Percentiles rank a stretch among this genome's conserved stretches.
Evolutionary conservation across 2,329 filamentous ascomycete genomes (phyloP).

Genomic region (Atkinsonella hypoxylon): DNA sequence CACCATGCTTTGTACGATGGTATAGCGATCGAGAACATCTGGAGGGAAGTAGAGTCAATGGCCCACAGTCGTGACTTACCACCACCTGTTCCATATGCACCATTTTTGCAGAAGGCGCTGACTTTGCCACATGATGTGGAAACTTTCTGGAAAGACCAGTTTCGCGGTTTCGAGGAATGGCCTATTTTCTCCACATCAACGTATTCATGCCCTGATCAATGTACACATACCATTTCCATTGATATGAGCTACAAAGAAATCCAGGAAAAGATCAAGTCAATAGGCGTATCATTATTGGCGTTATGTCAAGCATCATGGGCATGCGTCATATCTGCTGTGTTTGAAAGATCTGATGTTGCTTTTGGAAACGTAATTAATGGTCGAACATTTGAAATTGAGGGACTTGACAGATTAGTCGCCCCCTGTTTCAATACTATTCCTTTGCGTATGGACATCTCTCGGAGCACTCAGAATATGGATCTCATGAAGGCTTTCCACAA

Average conservation of each 20-base stretch:
- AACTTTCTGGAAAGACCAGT: conserved; percentile 51
- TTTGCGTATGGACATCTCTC: conserved; percentile 44
- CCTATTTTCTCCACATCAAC: conserved; percentile 14
- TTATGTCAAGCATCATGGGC: conserved; percentile 65
- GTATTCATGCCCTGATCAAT: conserved; percentile 15
- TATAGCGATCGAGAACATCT: conserved; percentile 57
- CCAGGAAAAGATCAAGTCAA: conserved; percentile 34
- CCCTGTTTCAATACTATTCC: conserved; percentile 90
- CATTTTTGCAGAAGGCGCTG: conserved; percentile 51
- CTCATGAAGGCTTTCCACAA: conserved; percentile 49
- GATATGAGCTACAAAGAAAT: conserved; percentile 31
- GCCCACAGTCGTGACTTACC: conserved; percentile 36
- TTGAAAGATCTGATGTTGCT: conserved; percentile 54
- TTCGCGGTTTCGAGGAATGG: conserved; percentile 36
- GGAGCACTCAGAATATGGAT: conserved; percentile 36
- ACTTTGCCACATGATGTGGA: conserved; percentile 36
- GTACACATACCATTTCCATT: conserved; percentile 17
- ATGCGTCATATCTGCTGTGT: conserved; percentile 44
- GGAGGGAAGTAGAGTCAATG: conserved; percentile 55
- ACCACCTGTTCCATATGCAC: conserved; percentile 41
- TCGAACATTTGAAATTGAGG: conserved; percentile 52
- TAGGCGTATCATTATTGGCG: conserved; percentile 52
- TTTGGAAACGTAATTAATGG: conserved; percentile 83
- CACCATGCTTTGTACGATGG: conserved; percentile 88
- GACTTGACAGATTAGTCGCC: conserved; percentile 62